phyloP scores from a whole-genome alignment of 169 alveolate genomes.

The Plasmodium sp. region DNA sequence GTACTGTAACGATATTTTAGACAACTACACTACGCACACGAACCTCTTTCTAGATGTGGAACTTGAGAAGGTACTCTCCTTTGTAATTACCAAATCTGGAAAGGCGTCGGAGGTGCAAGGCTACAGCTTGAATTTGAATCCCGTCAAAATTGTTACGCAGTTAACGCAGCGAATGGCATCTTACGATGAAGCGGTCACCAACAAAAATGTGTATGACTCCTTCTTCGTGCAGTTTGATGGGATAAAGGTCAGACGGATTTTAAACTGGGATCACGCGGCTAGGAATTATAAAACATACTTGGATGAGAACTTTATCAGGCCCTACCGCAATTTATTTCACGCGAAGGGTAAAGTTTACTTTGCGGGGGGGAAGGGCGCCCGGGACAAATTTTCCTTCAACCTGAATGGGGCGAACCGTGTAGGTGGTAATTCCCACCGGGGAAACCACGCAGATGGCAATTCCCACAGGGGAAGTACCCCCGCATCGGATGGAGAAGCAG shows the following conservation, averaged over 20 bases:
- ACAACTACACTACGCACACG: slow-evolving; percentile 50
- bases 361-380: background rate
- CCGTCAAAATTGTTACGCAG: slow-evolving; percentile 23
- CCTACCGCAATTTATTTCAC: slow-evolving; percentile 15
- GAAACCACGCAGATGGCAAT: background rate
- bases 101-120: slow-evolving; percentile 66
- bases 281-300: slow-evolving; percentile 27
- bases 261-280: slow-evolving; percentile 66
- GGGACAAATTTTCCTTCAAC: slow-evolving; percentile 17
- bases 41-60: slow-evolving; percentile 46
- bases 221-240: slow-evolving; percentile 67
- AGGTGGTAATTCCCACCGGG: background rate
- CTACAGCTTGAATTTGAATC: slow-evolving; percentile 42
- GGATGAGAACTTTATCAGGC: slow-evolving; percentile 46
- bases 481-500: background rate
- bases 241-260: slow-evolving; percentile 27
- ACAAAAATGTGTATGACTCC: slow-evolving; percentile 42
- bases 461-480: background rate
- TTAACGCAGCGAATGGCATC: slow-evolving; percentile 27
- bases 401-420: background rate
- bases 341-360: background rate
- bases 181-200: slow-evolving; percentile 4
- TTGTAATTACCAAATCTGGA: slow-evolving; percentile 72
- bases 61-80: slow-evolving; percentile 50
- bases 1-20: slow-evolving; percentile 62